These are phyloP conservation scores for Microthyrium microscopicum DNA, from an alignment of 2,329 filamentous ascomycete species.

Conservation along the genomic window DNA sequence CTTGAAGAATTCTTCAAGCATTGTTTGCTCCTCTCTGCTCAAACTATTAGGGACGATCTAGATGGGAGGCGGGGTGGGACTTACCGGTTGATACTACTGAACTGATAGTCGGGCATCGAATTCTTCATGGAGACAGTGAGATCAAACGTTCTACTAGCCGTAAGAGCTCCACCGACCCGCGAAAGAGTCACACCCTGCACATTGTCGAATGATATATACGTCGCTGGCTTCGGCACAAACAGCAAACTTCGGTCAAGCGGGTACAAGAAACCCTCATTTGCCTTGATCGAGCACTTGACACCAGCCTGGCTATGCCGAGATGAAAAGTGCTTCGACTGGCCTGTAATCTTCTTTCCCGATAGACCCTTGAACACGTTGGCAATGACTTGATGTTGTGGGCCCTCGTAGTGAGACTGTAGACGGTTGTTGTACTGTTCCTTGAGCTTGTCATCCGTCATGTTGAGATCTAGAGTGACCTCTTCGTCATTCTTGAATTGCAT, in stretches of 20 bases:
- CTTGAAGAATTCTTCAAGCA: conserved; percentile 95
- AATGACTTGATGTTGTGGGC: conserved; percentile 82
- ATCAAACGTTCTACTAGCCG: conserved; percentile 88
- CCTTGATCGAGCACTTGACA: conserved; percentile 99
- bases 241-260: conserved; percentile 97
- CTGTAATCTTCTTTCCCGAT: conserved; percentile 86
- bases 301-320: conserved; percentile 87
- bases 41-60: conserved; percentile 14
- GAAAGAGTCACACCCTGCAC: conserved; percentile 87
- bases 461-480: conserved; percentile 89
- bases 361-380: conserved; percentile 90
- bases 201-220: conserved; percentile 91
- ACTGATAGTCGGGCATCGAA: conserved; percentile 77
- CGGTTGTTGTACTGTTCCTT: conserved; percentile 80
- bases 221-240: conserved; percentile 96
- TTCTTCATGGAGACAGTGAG: conserved; percentile 85
- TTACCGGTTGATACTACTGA: conserved; percentile 93
- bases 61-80: conserved; percentile 9
- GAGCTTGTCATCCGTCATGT: conserved; percentile 81
- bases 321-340: conserved; percentile 84
- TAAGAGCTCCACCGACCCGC: conserved; percentile 83
- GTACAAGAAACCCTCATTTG: conserved; percentile 93
- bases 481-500: conserved; percentile 99
- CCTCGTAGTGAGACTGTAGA: conserved; percentile 77
- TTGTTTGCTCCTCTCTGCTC: conserved; percentile 70